Percentiles rank a stretch among this genome's conserved stretches.
These are phyloP conservation scores for Megacollybia marginata DNA, from an alignment of 768 basidiomycete genomes.

Conservation along the genomic window DNA sequence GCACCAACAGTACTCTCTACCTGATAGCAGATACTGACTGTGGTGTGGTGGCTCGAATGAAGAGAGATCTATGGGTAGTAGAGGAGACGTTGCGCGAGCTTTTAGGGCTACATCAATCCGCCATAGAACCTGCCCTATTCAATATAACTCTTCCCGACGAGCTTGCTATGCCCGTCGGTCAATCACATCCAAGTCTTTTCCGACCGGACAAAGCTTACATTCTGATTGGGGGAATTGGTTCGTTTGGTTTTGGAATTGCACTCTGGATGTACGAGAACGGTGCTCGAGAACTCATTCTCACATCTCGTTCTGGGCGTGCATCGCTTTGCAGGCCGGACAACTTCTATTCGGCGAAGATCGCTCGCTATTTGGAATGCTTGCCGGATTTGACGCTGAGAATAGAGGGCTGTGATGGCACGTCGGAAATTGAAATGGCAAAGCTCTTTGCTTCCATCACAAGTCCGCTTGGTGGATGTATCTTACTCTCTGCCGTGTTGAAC, in stretches of 20 bases:
- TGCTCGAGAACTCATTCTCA: conserved; percentile 26
- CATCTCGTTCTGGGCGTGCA: conserved; percentile 25
- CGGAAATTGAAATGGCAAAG: not conserved
- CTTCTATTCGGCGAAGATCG: not conserved
- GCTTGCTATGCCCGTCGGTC: not conserved
- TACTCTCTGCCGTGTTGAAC: conserved; percentile 11
- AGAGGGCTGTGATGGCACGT: not conserved
- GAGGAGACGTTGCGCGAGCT: not conserved
- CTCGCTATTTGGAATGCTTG: not conserved
- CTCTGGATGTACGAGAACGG: conserved; percentile 34
- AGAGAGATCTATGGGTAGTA: not conserved
- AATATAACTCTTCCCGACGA: too few species aligned
- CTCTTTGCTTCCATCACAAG: not conserved
- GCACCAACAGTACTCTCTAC: not conserved
- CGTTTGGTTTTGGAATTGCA: not conserved
- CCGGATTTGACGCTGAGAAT: not conserved
- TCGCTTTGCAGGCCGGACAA: not conserved
- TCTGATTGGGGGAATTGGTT: conserved; percentile 1
- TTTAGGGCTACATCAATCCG: not conserved
- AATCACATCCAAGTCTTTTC: not conserved
- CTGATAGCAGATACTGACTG: not conserved
- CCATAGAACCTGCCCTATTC: not conserved
- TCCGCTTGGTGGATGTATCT: conserved; percentile 12
- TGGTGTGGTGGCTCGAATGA: not conserved
- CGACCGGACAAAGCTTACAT: conserved; percentile 11